phyloP scores from a whole-genome alignment of 768 basidiomycete species.

The Trametes villosa region DNA sequence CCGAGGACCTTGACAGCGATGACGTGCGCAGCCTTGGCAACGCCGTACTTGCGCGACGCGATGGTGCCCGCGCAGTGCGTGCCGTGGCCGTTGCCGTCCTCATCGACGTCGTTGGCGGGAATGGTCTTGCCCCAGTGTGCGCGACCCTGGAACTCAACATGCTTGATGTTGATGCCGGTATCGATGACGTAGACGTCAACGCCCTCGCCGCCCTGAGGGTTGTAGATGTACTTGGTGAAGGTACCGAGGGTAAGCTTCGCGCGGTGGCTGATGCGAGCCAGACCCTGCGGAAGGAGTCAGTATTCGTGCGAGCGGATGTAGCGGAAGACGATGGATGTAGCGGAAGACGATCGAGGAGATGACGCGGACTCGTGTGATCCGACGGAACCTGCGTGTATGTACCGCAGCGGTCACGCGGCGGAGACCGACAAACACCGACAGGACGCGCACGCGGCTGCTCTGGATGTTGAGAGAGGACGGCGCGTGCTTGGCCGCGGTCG shows the following conservation, averaged over 20 bases:
- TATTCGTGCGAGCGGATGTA: background rate
- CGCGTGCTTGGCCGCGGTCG: too few species aligned
- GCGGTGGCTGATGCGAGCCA: constrained; percentile 94
- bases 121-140: constrained; percentile 94
- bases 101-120: constrained; percentile 79
- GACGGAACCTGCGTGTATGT: constrained; percentile 15
- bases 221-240: constrained; percentile 82
- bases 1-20: constrained; percentile 93
- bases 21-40: constrained; percentile 91
- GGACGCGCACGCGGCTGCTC: too few species aligned
- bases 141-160: constrained; percentile 87
- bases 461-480: too few species aligned
- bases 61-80: constrained; percentile 96
- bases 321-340: too few species aligned
- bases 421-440: too few species aligned
- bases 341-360: too few species aligned
- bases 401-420: constrained; percentile 21
- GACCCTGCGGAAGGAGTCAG: constrained; percentile 59
- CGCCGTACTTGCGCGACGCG: constrained; percentile 91
- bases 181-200: constrained; percentile 92
- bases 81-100: constrained; percentile 95
- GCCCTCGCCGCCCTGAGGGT: constrained; percentile 78
- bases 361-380: constrained; percentile 20
- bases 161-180: constrained; percentile 87
- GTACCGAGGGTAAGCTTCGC: constrained; percentile 73